Evolutionary conservation across 2,329 filamentous ascomycete species (phyloP).

Genomic region (Pseudogymnoascus sp.): DNA sequence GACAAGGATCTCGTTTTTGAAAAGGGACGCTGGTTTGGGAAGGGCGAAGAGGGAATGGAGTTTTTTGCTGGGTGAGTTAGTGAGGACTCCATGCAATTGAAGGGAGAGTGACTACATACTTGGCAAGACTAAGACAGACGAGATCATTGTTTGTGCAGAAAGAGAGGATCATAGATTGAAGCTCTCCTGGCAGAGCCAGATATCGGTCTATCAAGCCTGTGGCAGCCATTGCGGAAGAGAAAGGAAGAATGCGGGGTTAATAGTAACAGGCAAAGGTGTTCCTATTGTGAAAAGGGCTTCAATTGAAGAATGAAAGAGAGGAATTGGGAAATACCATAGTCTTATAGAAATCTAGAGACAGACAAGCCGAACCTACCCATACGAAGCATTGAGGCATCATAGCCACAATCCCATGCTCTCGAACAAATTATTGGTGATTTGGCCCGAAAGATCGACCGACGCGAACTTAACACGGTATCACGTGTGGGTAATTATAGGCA

Average conservation of each 20-base stretch:
- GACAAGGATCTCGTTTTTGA: background rate
- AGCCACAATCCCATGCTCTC: background rate
- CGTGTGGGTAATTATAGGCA: background rate
- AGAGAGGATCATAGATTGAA: background rate
- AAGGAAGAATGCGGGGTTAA: background rate
- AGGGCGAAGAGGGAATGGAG: background rate
- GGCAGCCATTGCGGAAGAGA: background rate
- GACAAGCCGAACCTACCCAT: slow-evolving; percentile 2
- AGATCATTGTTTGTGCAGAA: background rate
- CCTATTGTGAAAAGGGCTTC: background rate
- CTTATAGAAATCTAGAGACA: background rate
- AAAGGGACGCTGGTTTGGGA: background rate
- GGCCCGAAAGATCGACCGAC: background rate
- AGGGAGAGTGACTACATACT: background rate
- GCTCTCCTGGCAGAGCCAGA: slow-evolving; percentile 3
- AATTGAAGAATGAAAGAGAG: background rate
- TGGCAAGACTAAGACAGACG: background rate
- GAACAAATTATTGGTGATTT: background rate
- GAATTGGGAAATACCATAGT: background rate
- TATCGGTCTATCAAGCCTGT: background rate
- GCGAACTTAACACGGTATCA: slow-evolving; percentile 4
- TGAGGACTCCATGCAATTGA: background rate
- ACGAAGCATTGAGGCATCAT: background rate
- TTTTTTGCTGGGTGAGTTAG: background rate
- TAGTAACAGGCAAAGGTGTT: background rate